Percentiles rank a stretch among this genome's conserved stretches.
These are phyloP conservation scores for Taphrina sp. DNA, from an alignment of 1,139 yeast species.

Conservation along the genomic window DNA sequence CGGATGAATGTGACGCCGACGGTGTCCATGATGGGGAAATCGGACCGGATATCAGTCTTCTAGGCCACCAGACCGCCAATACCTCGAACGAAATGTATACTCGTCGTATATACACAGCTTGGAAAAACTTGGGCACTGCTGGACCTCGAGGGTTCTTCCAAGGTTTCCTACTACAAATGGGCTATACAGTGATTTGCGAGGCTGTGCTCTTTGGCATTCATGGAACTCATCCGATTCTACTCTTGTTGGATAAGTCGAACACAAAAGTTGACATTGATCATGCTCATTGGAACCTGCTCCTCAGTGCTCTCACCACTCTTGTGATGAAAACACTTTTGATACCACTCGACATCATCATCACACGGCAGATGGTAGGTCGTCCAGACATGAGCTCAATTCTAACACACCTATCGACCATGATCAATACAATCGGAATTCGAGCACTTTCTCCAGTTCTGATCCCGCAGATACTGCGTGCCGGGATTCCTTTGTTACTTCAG, in stretches of 20 bases:
- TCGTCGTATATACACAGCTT: slow-evolving; percentile 11
- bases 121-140: background rate
- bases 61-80: too few relatives aligned
- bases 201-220: slow-evolving; percentile 1
- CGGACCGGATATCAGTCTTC: too few relatives aligned
- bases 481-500: slow-evolving; percentile 7
- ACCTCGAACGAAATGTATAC: too few relatives aligned
- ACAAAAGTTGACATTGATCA: slow-evolving; percentile 6
- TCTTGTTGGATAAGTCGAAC: slow-evolving; percentile 1
- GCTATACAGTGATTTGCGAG: slow-evolving; percentile 7
- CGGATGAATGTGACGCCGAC: too few relatives aligned
- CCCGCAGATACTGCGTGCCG: slow-evolving; percentile 14
- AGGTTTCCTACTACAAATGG: slow-evolving; percentile 14
- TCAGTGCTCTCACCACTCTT: background rate
- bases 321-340: slow-evolving; percentile 4
- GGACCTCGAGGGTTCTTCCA: slow-evolving; percentile 8
- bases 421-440: background rate
- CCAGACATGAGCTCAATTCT: slow-evolving; percentile 9
- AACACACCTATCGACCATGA: slow-evolving; percentile 2
- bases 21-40: too few relatives aligned
- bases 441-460: slow-evolving; percentile 13
- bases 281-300: background rate
- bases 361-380: slow-evolving; percentile 10
- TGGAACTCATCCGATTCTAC: slow-evolving; percentile 15
- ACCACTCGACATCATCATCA: slow-evolving; percentile 25